These are phyloP conservation scores for Diversispora epigaea DNA, from an alignment of 192 early-diverging fungal species.

Conservation along the genomic window DNA sequence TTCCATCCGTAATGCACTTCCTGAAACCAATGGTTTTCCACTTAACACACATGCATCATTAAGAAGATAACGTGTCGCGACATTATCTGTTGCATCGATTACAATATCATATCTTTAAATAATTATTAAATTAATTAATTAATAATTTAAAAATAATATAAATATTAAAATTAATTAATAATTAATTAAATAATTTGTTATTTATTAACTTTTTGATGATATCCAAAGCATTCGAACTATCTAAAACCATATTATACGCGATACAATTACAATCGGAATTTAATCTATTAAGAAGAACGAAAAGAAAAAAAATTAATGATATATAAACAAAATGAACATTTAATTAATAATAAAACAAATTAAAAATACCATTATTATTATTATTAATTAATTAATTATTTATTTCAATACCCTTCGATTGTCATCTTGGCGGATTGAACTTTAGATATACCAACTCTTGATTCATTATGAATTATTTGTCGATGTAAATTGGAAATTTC, in stretches of 20 bases:
- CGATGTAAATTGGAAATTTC: slow-evolving; percentile 92
- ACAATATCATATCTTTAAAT: slow-evolving; percentile 74
- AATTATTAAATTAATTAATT: not conserved
- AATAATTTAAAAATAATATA: slow-evolving; percentile 9
- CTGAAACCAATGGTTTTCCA: slow-evolving; percentile 82
- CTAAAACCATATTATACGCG: slow-evolving; percentile 70
- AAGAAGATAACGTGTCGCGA: slow-evolving; percentile 89
- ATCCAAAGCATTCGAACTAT: slow-evolving; percentile 77
- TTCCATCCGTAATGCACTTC: slow-evolving; percentile 86
- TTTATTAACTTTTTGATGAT: slow-evolving; percentile 53
- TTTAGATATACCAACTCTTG: slow-evolving; percentile 66
- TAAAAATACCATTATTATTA: too few species aligned
- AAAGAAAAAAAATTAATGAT: too few species aligned
- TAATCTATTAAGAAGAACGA: slow-evolving; percentile 46
- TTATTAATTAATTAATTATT: slow-evolving; percentile 3
- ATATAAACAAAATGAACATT: too few species aligned
- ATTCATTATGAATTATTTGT: slow-evolving; percentile 89
- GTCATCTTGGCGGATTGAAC: slow-evolving; percentile 71
- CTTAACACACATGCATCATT: slow-evolving; percentile 91
- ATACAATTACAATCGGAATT: slow-evolving; percentile 64
- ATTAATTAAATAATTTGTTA: not conserved
- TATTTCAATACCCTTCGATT: slow-evolving; percentile 45
- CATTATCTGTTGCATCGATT: slow-evolving; percentile 93
- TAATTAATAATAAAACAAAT: too few species aligned
- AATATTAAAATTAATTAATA: not conserved